Evolutionary conservation across 2,329 filamentous ascomycete species (phyloP).

Genomic region (Septoria petroselini): DNA sequence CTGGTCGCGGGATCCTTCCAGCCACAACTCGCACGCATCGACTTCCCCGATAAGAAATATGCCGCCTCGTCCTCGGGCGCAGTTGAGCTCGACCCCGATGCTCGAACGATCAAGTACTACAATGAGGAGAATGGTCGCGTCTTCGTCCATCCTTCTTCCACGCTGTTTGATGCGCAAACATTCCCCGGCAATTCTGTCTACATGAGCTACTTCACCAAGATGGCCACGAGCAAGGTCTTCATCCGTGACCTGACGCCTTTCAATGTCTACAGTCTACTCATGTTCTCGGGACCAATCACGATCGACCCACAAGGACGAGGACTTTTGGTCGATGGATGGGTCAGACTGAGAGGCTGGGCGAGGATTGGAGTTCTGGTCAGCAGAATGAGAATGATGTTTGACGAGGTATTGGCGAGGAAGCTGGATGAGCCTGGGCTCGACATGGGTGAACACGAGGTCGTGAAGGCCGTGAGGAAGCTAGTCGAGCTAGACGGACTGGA

Average conservation of each 20-base stretch:
- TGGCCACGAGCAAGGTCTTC: conserved; percentile 88
- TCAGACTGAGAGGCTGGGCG: conserved; percentile 84
- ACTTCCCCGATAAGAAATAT: conserved; percentile 95
- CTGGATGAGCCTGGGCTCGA: conserved; percentile 66
- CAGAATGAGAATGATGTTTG: conserved; percentile 78
- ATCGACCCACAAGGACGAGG: conserved; percentile 86
- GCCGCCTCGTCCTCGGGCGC: conserved; percentile 81
- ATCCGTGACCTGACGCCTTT: conserved; percentile 89
- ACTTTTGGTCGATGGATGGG: conserved; percentile 87
- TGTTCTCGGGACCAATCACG: conserved; percentile 81
- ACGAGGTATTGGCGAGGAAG: conserved; percentile 75
- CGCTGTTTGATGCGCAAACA: conserved; percentile 75
- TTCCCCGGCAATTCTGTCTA: conserved; percentile 75
- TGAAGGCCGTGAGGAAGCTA: conserved; percentile 72
- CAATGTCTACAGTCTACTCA: conserved; percentile 80
- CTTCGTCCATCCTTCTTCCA: conserved; percentile 88
- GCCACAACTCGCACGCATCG: conserved; percentile 87
- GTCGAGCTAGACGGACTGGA: conserved; percentile 77
- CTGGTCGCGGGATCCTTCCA: conserved; percentile 53
- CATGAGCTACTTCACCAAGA: conserved; percentile 86
- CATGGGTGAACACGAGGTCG: conserved; percentile 58
- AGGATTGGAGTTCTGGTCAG: conserved; percentile 87
- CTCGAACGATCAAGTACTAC: conserved; percentile 87
- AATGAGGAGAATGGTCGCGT: conserved; percentile 78
- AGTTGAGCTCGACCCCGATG: conserved; percentile 89